Evolutionary conservation across 1,284 basidiomycete genomes (phyloP).

Genomic region (Leccinum subrobustum): DNA sequence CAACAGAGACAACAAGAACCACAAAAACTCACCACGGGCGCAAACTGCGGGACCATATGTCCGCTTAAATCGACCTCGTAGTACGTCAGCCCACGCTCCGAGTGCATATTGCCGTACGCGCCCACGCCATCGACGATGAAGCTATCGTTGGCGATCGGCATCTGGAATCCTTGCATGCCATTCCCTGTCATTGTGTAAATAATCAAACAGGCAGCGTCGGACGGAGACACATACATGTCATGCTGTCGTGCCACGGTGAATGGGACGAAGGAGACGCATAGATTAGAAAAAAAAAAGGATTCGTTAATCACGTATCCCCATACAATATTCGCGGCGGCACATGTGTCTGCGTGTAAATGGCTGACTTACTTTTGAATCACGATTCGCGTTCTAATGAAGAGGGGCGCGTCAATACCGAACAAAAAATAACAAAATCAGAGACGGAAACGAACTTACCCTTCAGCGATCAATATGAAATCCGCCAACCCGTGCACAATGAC

Average conservation of each 20-base stretch:
- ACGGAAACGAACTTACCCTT: conserved; percentile 50
- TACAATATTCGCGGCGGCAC: not conserved
- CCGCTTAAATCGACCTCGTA: conserved; percentile 64
- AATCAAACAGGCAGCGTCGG: not conserved
- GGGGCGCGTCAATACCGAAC: not conserved
- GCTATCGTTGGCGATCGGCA: conserved; percentile 59
- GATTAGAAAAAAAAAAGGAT: not conserved
- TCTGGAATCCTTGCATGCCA: conserved; percentile 71
- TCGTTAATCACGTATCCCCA: not conserved
- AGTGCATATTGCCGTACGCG: conserved; percentile 59
- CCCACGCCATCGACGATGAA: conserved; percentile 71
- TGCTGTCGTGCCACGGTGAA: conserved; percentile 39
- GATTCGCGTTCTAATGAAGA: conserved; percentile 49
- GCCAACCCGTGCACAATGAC: conserved; percentile 74
- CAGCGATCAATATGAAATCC: conserved; percentile 69
- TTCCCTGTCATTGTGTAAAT: conserved; percentile 42
- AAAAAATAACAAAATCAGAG: not conserved
- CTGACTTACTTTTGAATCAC: conserved; percentile 63
- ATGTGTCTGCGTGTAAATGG: not conserved
- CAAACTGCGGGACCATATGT: conserved; percentile 73
- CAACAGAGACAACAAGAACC: not conserved
- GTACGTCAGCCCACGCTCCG: conserved; percentile 66
- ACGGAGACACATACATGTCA: conserved; percentile 56
- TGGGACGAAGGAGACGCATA: not conserved
- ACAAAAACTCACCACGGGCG: conserved; percentile 50